phyloP scores from a whole-genome alignment of 179 eudicot species.

The Silene noctiflora region DNA sequence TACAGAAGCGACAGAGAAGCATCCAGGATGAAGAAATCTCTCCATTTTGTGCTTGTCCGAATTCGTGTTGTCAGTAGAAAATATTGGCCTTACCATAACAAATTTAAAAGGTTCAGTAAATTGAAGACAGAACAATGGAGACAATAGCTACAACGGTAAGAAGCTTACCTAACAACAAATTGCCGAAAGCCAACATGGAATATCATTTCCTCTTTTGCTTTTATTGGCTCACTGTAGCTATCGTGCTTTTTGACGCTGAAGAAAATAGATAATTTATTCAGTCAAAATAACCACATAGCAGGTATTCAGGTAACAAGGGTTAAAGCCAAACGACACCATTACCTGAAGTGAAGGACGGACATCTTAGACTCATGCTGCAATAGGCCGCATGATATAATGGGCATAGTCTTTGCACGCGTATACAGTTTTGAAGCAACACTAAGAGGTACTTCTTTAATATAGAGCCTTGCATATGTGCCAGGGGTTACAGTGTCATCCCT shows the following conservation, averaged over 20 bases:
- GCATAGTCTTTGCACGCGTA: constrained; percentile 43
- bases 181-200: constrained; percentile 98
- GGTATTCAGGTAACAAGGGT: not conserved
- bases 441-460: constrained; percentile 58
- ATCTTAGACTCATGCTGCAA: constrained; percentile 93
- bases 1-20: constrained; percentile 79
- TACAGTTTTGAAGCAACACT: constrained; percentile 57
- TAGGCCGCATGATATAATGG: constrained; percentile 72
- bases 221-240: constrained; percentile 69
- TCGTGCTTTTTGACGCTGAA: constrained; percentile 87
- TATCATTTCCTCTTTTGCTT: constrained; percentile 79
- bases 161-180: constrained; percentile 63
- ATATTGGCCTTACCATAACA: constrained; percentile 65
- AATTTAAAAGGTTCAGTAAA: constrained; percentile 17
- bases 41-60: constrained; percentile 97
- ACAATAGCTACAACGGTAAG: not conserved
- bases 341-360: constrained; percentile 98
- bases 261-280: not conserved
- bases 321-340: constrained; percentile 13
- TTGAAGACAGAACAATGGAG: not conserved
- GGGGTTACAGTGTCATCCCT: constrained; percentile 50
- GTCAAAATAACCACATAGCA: not conserved
- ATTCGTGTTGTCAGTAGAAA: constrained; percentile 70
- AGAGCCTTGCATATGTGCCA: constrained; percentile 65
- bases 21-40: constrained; percentile 91